Conservation (phyloP, 2,329 filamentous ascomycete species). For the Teratosphaeria pseudoeucalypti region DNA sequence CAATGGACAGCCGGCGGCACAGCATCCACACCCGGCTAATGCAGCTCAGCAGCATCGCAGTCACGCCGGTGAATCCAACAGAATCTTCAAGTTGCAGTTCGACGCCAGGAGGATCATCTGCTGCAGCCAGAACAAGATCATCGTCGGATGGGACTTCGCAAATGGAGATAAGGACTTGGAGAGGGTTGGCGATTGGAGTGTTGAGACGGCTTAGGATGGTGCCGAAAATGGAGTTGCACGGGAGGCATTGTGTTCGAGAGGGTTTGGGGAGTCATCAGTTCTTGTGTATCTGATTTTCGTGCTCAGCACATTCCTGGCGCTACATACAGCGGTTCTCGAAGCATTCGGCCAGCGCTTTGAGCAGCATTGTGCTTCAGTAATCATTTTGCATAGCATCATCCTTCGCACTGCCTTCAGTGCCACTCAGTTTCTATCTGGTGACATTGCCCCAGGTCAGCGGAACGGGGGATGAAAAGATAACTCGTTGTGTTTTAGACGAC, state of each 20-base stretch:
- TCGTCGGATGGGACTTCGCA: conserved; percentile 97
- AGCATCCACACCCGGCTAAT: conserved; percentile 15
- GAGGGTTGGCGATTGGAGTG: conserved; percentile 23
- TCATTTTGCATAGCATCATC: neutral
- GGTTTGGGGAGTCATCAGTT: neutral
- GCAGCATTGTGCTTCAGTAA: neutral
- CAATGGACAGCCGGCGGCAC: neutral
- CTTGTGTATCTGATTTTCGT: neutral
- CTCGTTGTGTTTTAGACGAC: no score
- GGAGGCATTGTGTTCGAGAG: neutral
- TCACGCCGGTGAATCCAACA: conserved; percentile 30
- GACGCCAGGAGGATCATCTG: conserved; percentile 88
- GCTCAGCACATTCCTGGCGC: neutral
- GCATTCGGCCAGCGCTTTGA: neutral
- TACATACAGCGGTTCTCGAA: neutral
- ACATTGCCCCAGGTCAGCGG: neutral
- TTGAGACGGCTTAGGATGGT: conserved; percentile 16
- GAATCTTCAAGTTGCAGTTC: conserved; percentile 95
- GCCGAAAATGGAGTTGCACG: neutral
- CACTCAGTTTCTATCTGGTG: neutral
- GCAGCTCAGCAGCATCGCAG: conserved; percentile 13
- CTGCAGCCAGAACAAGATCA: conserved; percentile 81
- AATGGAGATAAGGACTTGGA: conserved; percentile 61
- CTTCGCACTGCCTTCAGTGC: neutral
- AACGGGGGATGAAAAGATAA: no score